phyloP scores from a whole-genome alignment of 2,329 filamentous ascomycete species.

The Aspergillus spinulosporus region DNA sequence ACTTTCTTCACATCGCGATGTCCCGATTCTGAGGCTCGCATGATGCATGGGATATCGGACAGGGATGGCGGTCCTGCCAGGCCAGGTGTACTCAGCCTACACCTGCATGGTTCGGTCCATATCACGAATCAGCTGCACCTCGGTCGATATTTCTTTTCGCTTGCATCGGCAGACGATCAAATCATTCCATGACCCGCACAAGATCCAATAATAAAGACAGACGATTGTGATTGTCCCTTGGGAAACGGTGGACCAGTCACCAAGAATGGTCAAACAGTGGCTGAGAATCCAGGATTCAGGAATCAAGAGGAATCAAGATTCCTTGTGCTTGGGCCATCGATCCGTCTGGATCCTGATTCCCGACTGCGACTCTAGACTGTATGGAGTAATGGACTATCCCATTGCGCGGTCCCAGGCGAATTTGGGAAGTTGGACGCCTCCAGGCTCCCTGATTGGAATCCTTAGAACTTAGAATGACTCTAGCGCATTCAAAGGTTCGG shows the following conservation, averaged over 20 bases:
- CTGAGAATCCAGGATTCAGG: neutral
- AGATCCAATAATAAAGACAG: neutral
- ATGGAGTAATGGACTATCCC: too few species aligned
- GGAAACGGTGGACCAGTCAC: neutral
- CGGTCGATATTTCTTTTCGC: conserved; percentile 7
- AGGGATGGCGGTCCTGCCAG: neutral
- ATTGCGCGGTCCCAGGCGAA: too few species aligned
- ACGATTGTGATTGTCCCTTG: neutral
- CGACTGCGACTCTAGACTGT: neutral
- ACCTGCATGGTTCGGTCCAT: neutral
- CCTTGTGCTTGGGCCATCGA: neutral
- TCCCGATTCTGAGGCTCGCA: conserved; percentile 1
- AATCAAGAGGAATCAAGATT: neutral
- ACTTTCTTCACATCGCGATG: neutral
- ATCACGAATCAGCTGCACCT: neutral
- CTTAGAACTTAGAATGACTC: neutral
- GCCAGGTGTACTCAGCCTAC: neutral
- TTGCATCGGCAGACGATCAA: conserved; percentile 11
- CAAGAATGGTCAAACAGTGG: conserved; percentile 5
- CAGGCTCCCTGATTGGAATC: neutral
- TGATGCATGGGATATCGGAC: neutral
- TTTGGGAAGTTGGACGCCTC: too few species aligned
- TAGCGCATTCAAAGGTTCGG: conserved; percentile 6
- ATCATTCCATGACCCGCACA: neutral
- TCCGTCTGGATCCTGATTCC: conserved; percentile 3